Conservation (phyloP, 2,329 filamentous ascomycete species). For the Aureobasidium leucospermi region DNA sequence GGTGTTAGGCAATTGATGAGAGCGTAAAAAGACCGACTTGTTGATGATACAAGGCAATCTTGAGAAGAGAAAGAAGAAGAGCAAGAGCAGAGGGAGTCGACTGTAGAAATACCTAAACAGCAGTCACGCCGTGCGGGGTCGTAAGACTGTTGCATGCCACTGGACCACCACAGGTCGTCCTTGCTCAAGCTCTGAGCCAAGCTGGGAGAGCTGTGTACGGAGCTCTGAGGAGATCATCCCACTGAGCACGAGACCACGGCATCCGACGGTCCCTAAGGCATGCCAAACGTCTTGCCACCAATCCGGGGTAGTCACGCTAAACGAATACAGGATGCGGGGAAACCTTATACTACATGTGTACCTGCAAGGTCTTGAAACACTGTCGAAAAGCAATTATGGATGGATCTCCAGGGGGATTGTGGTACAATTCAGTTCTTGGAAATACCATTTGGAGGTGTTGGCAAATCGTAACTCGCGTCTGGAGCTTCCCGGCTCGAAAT, state of each 20-base stretch:
- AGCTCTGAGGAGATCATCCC: conserved; percentile 10
- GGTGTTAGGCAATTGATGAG: not conserved
- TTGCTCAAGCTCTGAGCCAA: conserved; percentile 14
- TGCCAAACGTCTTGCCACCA: not conserved
- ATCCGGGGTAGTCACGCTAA: conserved; percentile 11
- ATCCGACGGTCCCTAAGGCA: not conserved
- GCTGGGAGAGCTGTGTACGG: conserved; percentile 6
- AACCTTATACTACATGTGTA: not conserved
- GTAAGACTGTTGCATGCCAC: conserved; percentile 11
- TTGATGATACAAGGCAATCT: conserved; percentile 11
- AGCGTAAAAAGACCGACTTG: conserved; percentile 8
- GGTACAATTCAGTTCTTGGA: not conserved
- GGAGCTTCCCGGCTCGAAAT: not conserved
- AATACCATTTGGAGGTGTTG: not conserved
- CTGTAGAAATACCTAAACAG: conserved; percentile 2
- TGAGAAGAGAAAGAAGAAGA: conserved; percentile 6
- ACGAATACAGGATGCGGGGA: not conserved
- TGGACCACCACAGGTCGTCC: conserved; percentile 2
- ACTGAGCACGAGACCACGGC: conserved; percentile 11
- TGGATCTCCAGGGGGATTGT: not conserved
- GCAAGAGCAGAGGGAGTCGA: conserved; percentile 2
- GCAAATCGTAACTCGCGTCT: not conserved
- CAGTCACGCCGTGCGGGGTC: conserved; percentile 15
- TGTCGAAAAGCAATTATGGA: conserved; percentile 9
- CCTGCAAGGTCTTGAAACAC: not conserved